Evolutionary conservation across 129 eudicot genomes (phyloP).

Genomic region (Calendula officinalis): DNA sequence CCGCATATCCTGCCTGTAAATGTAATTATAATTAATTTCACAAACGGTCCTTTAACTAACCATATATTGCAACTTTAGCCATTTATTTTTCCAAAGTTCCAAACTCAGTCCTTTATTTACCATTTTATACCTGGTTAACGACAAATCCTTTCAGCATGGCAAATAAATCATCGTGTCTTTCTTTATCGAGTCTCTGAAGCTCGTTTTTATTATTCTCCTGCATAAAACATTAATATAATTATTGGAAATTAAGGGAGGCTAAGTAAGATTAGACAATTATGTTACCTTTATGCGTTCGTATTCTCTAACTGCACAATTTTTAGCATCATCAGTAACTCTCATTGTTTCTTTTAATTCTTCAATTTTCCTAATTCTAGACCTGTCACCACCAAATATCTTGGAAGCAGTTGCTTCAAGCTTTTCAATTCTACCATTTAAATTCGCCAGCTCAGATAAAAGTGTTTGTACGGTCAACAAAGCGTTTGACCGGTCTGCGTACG

Average conservation of each 20-base stretch:
- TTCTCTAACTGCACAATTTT: conserved; percentile 68
- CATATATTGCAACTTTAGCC: neutral
- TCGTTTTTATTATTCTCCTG: conserved; percentile 89
- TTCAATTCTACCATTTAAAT: conserved; percentile 61
- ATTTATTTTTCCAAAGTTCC: neutral
- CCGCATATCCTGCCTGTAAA: conserved; percentile 93
- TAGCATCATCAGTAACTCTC: conserved; percentile 79
- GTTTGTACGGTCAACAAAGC: conserved; percentile 93
- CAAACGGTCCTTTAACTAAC: neutral
- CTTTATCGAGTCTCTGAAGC: conserved; percentile 76
- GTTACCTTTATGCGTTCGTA: conserved; percentile 86
- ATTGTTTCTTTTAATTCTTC: conserved; percentile 80
- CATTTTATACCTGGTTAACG: conserved; percentile 41
- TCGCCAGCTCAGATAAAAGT: conserved; percentile 67
- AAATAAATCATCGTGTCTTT: conserved; percentile 76
- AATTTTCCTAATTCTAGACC: conserved; percentile 73
- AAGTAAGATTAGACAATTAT: neutral
- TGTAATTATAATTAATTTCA: neutral
- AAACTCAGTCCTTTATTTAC: neutral
- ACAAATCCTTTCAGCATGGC: conserved; percentile 89
- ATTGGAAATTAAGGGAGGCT: too few relatives aligned
- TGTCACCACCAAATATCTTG: conserved; percentile 92
- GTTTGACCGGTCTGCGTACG: conserved; percentile 83
- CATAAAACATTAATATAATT: conserved; percentile 10
- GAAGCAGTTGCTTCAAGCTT: conserved; percentile 94